A percentile compares a stretch with the other conserved stretches of the same genome.
Conservation (phyloP, 345 rosid genomes). For the Acer campestre region DNA sequence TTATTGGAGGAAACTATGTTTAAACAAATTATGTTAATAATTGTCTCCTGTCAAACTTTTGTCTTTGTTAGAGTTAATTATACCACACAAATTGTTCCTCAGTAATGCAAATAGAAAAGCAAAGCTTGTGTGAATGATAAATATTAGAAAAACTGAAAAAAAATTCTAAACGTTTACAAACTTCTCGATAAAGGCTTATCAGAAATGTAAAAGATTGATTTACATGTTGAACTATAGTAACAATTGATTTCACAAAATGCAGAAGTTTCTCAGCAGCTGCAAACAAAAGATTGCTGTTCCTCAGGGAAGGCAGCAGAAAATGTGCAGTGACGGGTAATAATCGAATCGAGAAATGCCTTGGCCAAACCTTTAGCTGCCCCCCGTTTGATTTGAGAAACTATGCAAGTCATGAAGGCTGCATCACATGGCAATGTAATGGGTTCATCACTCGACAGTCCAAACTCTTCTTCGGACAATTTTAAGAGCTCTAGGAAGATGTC, state of each 20-base stretch:
- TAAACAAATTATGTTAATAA: background rate
- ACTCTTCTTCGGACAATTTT: slow-evolving; percentile 34
- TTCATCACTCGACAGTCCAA: slow-evolving; percentile 29
- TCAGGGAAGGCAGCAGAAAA: slow-evolving; percentile 10
- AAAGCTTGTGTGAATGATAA: background rate
- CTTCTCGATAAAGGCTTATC: background rate
- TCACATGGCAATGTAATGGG: slow-evolving; percentile 36
- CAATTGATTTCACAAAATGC: background rate
- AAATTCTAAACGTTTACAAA: background rate
- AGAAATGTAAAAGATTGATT: background rate
- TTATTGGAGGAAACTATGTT: too few relatives aligned
- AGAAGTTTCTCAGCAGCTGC: slow-evolving; percentile 17
- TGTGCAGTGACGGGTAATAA: slow-evolving; percentile 10
- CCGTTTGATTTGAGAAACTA: slow-evolving; percentile 18
- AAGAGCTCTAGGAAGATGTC: slow-evolving; percentile 20
- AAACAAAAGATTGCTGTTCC: slow-evolving; percentile 13
- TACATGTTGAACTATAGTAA: background rate
- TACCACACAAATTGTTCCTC: background rate
- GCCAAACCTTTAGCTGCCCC: slow-evolving; percentile 11
- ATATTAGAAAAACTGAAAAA: too few relatives aligned
- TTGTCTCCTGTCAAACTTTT: background rate
- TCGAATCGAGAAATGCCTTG: slow-evolving; percentile 24
- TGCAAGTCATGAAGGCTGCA: slow-evolving; percentile 24
- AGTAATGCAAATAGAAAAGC: background rate
- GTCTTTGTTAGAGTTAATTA: too few relatives aligned